Percentiles rank a stretch among this genome's conserved stretches.
Evolutionary conservation across 202 grass and related monocot species (phyloP).

Genomic region (Schoenoplectus triqueter): DNA sequence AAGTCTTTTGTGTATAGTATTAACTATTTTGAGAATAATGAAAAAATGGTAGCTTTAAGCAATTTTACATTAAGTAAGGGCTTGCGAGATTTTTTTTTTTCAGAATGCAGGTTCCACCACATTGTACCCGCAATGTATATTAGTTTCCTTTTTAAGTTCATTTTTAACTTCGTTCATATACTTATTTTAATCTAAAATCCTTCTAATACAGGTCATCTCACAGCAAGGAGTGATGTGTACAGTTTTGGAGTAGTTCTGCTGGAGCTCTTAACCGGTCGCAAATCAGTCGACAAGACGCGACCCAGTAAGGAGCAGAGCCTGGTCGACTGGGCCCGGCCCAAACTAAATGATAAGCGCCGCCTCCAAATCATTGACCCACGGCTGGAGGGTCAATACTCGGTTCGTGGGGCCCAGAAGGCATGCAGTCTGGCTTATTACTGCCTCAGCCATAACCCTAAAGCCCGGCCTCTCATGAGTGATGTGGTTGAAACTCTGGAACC

Average conservation of each 20-base stretch:
- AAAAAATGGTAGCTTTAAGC: background rate
- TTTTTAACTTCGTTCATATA: background rate
- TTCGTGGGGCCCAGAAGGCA: constrained; percentile 79
- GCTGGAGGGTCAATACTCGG: constrained; percentile 79
- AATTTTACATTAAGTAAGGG: background rate
- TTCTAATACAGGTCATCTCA: constrained; percentile 86
- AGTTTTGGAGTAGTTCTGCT: constrained; percentile 95
- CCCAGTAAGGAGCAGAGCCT: constrained; percentile 91
- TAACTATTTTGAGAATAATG: background rate
- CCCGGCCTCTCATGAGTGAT: constrained; percentile 92
- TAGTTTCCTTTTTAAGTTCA: constrained; percentile 12
- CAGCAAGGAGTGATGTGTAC: constrained; percentile 94
- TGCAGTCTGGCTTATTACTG: constrained; percentile 96
- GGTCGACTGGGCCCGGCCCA: constrained; percentile 97
- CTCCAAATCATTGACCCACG: constrained; percentile 83
- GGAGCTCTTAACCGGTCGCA: constrained; percentile 88
- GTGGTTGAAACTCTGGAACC: constrained; percentile 91
- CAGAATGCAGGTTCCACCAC: background rate
- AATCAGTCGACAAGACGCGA: constrained; percentile 91
- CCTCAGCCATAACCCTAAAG: constrained; percentile 96
- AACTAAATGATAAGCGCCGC: constrained; percentile 83
- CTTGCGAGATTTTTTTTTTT: background rate
- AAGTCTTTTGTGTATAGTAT: background rate
- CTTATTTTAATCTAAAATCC: background rate
- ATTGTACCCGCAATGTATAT: background rate